Evolutionary conservation across 1,284 basidiomycete species (phyloP), one percentile per base, ranked within the genome.

Genomic region (Marasmius tenuissimus): DNA sequence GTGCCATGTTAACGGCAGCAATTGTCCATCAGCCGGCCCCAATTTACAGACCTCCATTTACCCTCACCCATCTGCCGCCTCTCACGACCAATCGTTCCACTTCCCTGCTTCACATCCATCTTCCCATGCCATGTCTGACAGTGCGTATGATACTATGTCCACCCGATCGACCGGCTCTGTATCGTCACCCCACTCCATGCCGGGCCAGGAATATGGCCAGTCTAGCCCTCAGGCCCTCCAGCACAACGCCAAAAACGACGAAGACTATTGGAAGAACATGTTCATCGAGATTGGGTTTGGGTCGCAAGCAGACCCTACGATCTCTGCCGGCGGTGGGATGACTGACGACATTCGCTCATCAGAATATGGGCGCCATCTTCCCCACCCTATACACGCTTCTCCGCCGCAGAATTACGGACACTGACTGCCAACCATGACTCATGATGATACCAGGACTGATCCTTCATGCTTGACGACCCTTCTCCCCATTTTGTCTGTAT

Each of bases 211-310:
- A 33, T 68, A 68, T 27, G 73, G 72, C 12, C 40, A 38, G 20
- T 75, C 74, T 63, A 69, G 73, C 22, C 76, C 76, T 37, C 66
- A 73, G 20, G 73, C 73, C 35, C 73, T 78, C 18, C 75, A 76
- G 39, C 77, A 81, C 57, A 75, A 79, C 38, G 76, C 83, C 7
- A 77, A 85, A 64, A 77, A 80, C 39, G 87, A 89, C 68, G 81
- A 81, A 16, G 76, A 83, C 54, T 91, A 91, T 72, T 90, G 86
- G 81, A 83, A 83, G 66, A 83, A 83, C 61, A 89, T 91, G 86
- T 84, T 89, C 66, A 73, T 84, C 57, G 88, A 90, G 64, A 78
- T 90, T 22, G 89, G 89, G 18, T 86, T 83, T 65, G 82, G 82
- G 39, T 80, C 79, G 60, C 69, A 70, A 51, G 75, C 71, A 12